Conservation (phyloP, 73 alveolate species). For the Stentor coeruleus region DNA sequence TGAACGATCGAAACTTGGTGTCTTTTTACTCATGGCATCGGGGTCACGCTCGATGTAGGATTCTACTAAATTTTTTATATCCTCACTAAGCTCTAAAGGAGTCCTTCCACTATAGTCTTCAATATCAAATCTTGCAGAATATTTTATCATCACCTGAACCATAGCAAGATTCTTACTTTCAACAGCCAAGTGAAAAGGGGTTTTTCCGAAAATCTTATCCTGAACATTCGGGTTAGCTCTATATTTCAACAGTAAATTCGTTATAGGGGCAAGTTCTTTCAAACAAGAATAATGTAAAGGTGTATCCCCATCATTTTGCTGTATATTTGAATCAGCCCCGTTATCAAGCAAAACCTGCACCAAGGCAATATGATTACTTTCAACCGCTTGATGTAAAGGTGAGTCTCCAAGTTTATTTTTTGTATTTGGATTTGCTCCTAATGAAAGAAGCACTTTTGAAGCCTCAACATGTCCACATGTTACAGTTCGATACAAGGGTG, state of each 20-base stretch:
- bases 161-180: neutral
- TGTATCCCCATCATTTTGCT: slow-evolving; percentile 9
- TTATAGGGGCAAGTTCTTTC: neutral
- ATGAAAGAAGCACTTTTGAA: neutral
- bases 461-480: neutral
- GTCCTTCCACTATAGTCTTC: neutral
- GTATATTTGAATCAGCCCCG: neutral
- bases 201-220: neutral
- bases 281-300: neutral
- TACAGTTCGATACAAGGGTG: neutral
- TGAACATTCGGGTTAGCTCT: neutral
- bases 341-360: neutral
- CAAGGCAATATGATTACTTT: neutral
- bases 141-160: neutral
- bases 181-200: neutral
- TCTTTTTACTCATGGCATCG: neutral
- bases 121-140: neutral
- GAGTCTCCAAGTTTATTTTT: neutral
- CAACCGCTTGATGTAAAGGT: neutral
- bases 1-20: neutral
- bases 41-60: neutral
- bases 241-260: neutral
- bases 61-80: too few species aligned
- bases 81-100: neutral
- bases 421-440: neutral